Percentiles rank a stretch among this genome's conserved stretches.
These are phyloP conservation scores for Lignosus rhinocerotis DNA, from an alignment of 1,284 basidiomycete genomes.

Conservation along the genomic window DNA sequence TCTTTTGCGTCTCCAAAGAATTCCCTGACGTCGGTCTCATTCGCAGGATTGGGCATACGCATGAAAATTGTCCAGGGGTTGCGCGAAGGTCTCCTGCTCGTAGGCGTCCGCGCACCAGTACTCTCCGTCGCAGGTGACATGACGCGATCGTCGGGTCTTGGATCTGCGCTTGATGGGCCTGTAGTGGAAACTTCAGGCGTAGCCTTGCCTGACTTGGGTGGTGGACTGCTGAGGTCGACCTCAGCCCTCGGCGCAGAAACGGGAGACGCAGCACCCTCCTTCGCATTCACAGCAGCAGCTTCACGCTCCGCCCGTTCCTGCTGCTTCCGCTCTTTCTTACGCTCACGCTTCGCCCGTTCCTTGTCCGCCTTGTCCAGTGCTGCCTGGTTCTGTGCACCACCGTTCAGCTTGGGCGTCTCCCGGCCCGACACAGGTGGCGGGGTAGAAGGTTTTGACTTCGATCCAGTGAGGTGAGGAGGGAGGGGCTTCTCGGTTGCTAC, in stretches of 20 bases:
- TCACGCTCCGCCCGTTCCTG: constrained; percentile 46
- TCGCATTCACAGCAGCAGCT: constrained; percentile 32
- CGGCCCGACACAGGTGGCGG: constrained; percentile 36
- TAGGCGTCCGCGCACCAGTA: constrained; percentile 67
- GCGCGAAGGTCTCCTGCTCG: constrained; percentile 57
- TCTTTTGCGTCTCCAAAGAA: constrained; percentile 73
- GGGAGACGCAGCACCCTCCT: constrained; percentile 33
- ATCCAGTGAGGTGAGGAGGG: constrained; percentile 28
- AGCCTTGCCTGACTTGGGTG: constrained; percentile 42
- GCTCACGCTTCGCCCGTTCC: constrained; percentile 55
- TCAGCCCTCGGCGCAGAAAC: constrained; percentile 21
- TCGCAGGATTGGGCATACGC: constrained; percentile 59
- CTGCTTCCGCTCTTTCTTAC: constrained; percentile 60
- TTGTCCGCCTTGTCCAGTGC: constrained; percentile 44
- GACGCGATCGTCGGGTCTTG: constrained; percentile 44
- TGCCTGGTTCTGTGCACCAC: constrained; percentile 27
- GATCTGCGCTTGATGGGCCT: constrained; percentile 28
- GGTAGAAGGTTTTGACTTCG: constrained; percentile 34
- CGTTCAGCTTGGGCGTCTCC: constrained; percentile 42
- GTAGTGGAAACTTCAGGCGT: constrained; percentile 37
- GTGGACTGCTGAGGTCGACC: constrained; percentile 24
- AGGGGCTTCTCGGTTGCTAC: constrained; percentile 26
- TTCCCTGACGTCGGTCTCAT: constrained; percentile 70
- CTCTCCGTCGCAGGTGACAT: constrained; percentile 56
- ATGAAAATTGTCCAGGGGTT: constrained; percentile 88